phyloP scores from a whole-genome alignment of 768 basidiomycete genomes.

The Suillus weaverae region DNA sequence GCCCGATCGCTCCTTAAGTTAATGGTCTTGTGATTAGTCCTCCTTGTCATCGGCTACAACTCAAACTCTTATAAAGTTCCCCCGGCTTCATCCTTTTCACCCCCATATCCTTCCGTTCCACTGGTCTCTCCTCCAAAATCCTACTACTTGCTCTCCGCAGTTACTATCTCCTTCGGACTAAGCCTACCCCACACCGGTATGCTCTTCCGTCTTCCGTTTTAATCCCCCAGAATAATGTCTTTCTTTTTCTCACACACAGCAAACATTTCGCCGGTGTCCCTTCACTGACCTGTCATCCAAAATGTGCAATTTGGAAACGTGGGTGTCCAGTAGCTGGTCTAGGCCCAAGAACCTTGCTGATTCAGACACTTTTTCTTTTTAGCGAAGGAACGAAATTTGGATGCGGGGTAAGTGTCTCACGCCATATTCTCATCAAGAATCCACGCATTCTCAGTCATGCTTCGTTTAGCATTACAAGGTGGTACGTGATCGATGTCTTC shows the following conservation, averaged over 20 bases:
- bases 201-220: slow-evolving; percentile 13
- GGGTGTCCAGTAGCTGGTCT: slow-evolving; percentile 20
- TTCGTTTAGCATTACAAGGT: slow-evolving; percentile 63
- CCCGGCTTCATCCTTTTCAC: slow-evolving; percentile 6
- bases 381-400: slow-evolving; percentile 77
- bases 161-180: slow-evolving; percentile 3
- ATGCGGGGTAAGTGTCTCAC: slow-evolving; percentile 53
- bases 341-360: slow-evolving; percentile 23
- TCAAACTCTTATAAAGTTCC: slow-evolving; percentile 33
- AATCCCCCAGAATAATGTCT: slow-evolving; percentile 3
- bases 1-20: slow-evolving; percentile 27
- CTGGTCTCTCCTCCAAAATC: slow-evolving; percentile 10
- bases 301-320: slow-evolving; percentile 65
- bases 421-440: slow-evolving; percentile 9
- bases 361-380: slow-evolving; percentile 25
- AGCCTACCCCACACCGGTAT: slow-evolving; percentile 16
- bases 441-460: slow-evolving; percentile 10
- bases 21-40: slow-evolving; percentile 31
- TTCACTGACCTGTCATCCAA: slow-evolving; percentile 14
- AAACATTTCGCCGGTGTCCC: slow-evolving; percentile 13
- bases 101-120: slow-evolving; percentile 11
- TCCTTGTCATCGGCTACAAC: slow-evolving; percentile 15
- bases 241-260: slow-evolving; percentile 7
- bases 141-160: slow-evolving; percentile 10
- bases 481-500: slow-evolving; percentile 50